Evolutionary conservation across 176 grass and related monocot species (phyloP).

Genomic region (Carex pumila): DNA sequence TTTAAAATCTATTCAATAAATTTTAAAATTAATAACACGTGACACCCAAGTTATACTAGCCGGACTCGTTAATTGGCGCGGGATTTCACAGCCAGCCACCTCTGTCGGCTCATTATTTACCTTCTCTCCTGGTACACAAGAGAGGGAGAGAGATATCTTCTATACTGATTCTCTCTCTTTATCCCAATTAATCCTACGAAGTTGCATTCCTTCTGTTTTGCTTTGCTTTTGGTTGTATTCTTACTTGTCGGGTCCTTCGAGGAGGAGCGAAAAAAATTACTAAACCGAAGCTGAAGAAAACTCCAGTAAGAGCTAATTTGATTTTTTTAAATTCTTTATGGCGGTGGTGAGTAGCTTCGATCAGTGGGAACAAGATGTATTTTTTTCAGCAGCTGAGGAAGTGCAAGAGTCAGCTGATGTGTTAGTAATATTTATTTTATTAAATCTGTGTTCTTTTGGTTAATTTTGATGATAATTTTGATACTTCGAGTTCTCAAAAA

Average conservation of each 20-base stretch:
- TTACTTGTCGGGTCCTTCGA: background rate
- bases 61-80: background rate
- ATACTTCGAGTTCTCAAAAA: background rate
- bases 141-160: background rate
- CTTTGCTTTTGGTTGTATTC: slow-evolving; percentile 6
- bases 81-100: background rate
- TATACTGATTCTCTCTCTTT: background rate
- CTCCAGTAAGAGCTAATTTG: background rate
- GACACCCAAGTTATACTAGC: too few species aligned
- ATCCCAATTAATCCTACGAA: background rate
- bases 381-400: slow-evolving; percentile 77
- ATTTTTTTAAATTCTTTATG: slow-evolving; percentile 29
- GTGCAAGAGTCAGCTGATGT: slow-evolving; percentile 76
- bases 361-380: slow-evolving; percentile 87
- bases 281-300: background rate
- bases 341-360: slow-evolving; percentile 48
- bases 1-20: too few species aligned
- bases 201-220: background rate
- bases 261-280: background rate
- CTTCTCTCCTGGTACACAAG: background rate
- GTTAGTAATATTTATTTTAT: slow-evolving; percentile 31
- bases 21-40: too few species aligned
- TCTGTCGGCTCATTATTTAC: background rate
- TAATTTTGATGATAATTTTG: background rate
- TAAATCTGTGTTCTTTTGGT: slow-evolving; percentile 1